phyloP scores from a whole-genome alignment of 768 basidiomycete species.

The Amanita pallidorosea region DNA sequence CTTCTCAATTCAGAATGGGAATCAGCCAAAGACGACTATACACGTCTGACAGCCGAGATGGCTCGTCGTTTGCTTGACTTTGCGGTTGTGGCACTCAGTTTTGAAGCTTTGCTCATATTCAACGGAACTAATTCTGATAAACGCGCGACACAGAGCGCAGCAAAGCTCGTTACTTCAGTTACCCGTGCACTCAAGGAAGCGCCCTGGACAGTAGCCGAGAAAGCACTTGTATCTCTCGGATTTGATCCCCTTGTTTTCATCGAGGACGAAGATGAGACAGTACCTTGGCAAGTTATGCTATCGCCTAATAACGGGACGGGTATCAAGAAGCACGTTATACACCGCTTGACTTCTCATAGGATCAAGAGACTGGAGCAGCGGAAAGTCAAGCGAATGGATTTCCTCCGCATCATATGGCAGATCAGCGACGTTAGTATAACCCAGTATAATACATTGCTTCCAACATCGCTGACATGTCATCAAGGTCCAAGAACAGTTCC shows the following conservation, averaged over 20 bases:
- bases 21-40: constrained; percentile 15
- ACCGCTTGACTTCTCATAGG: constrained; percentile 16
- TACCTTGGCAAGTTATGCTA: constrained; percentile 34
- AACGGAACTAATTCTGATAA: constrained; percentile 57
- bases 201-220: constrained; percentile 53
- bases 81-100: constrained; percentile 52
- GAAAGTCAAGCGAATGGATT: constrained; percentile 19
- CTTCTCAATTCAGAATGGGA: constrained; percentile 40
- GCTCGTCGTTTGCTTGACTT: constrained; percentile 63
- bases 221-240: constrained; percentile 50
- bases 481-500: constrained; percentile 5
- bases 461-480: background rate
- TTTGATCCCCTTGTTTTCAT: constrained; percentile 54
- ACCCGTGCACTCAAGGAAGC: constrained; percentile 27
- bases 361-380: constrained; percentile 5
- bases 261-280: constrained; percentile 16
- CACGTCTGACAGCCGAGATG: constrained; percentile 45
- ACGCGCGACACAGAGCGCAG: constrained; percentile 53
- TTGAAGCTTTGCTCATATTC: constrained; percentile 52
- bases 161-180: constrained; percentile 30
- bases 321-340: constrained; percentile 47
- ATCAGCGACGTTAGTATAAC: constrained; percentile 48
- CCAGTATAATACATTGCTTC: background rate
- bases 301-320: constrained; percentile 40
- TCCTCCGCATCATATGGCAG: constrained; percentile 58